These are phyloP conservation scores for Asterionellopsis glacialis DNA, from an alignment of 108 stramenopile genomes.

Conservation along the genomic window DNA sequence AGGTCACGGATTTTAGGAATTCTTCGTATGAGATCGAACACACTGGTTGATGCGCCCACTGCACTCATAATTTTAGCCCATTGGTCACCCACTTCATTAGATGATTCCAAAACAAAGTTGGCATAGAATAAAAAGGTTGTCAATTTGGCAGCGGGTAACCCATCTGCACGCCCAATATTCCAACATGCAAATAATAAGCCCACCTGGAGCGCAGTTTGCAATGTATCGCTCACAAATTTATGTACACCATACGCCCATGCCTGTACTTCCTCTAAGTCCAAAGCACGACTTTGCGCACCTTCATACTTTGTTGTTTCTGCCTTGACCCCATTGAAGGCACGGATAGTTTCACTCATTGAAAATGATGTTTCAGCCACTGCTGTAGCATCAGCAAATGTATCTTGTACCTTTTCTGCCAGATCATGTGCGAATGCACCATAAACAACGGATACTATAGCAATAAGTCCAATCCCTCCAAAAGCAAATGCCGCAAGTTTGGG, in stretches of 20 bases:
- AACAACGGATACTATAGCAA: conserved; percentile 55
- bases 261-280: conserved; percentile 79
- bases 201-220: conserved; percentile 59
- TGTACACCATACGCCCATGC: conserved; percentile 83
- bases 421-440: conserved; percentile 72
- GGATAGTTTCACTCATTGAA: conserved; percentile 79
- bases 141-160: conserved; percentile 53
- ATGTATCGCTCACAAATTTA: conserved; percentile 73
- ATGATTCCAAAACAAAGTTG: conserved; percentile 74
- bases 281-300: conserved; percentile 59
- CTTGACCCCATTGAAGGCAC: conserved; percentile 74
- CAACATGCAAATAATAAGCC: conserved; percentile 62
- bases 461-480: conserved; percentile 66
- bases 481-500: conserved; percentile 56
- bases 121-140: conserved; percentile 84
- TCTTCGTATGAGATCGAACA: conserved; percentile 75
- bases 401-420: conserved; percentile 70
- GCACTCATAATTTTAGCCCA: conserved; percentile 85
- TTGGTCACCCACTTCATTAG: conserved; percentile 84
- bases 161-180: conserved; percentile 54
- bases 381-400: conserved; percentile 71
- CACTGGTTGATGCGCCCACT: conserved; percentile 74
- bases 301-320: conserved; percentile 66
- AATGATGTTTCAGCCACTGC: conserved; percentile 84
- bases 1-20: conserved; percentile 70